phyloP scores from a whole-genome alignment of 805 yeast genomes.

The Sporopachydermia lactativora region DNA sequence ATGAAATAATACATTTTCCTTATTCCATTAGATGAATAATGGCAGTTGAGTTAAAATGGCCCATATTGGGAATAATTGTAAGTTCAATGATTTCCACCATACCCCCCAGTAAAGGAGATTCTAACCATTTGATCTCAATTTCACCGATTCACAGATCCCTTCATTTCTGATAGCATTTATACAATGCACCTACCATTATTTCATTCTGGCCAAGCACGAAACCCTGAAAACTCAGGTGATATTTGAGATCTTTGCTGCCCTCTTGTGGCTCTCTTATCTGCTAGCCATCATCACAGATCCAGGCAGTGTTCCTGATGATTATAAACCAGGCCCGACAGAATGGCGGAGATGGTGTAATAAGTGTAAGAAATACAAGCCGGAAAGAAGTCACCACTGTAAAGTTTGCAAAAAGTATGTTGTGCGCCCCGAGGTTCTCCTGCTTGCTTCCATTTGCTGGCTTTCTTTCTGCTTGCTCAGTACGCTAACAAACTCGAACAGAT shows the following conservation, averaged over 20 bases:
- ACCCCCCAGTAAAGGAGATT: too few species aligned
- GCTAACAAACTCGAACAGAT: constrained; percentile 25
- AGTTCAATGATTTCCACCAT: too few species aligned
- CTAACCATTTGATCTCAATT: background rate
- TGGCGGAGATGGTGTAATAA: constrained; percentile 65
- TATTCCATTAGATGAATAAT: too few species aligned
- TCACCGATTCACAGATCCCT: constrained; percentile 37
- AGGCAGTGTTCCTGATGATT: constrained; percentile 47
- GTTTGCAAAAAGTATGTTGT: constrained; percentile 32
- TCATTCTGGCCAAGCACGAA: constrained; percentile 29
- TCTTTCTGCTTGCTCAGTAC: background rate
- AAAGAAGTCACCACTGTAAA: constrained; percentile 76
- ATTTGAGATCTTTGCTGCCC: constrained; percentile 32
- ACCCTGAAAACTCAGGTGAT: constrained; percentile 25
- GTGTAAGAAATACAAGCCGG: constrained; percentile 65
- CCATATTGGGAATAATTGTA: constrained; percentile 15
- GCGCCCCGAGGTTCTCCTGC: too few species aligned
- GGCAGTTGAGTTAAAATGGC: constrained; percentile 12
- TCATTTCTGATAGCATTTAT: constrained; percentile 36
- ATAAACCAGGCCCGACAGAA: constrained; percentile 27
- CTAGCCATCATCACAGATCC: constrained; percentile 56
- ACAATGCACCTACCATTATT: constrained; percentile 49
- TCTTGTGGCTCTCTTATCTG: constrained; percentile 64
- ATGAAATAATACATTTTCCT: too few species aligned
- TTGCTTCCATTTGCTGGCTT: too few species aligned